Base-by-base conservation (phyloP, 2,329 filamentous ascomycete species). In the Trichoderma sp. region DNA sequence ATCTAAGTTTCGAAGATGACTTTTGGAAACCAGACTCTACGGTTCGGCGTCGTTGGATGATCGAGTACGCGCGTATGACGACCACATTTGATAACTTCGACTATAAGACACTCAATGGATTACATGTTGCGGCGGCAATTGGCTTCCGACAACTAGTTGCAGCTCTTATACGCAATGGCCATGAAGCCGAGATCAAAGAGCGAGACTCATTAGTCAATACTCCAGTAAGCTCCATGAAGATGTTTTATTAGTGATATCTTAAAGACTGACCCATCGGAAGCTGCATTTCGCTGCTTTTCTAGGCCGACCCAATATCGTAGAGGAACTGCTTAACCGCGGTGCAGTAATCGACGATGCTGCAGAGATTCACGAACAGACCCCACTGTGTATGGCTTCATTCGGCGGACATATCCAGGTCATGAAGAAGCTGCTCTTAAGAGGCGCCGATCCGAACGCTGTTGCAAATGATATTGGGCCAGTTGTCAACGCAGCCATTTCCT, bases 401-500 rank as follows among this genome's bases (percentile, higher is more conserved):
- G 77, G 78, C 4, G 82, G 82, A 9, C 77, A 82, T 28, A 79
- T 82, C 3, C 78, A 80, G 26, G 80, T 82, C 3, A 84, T 84
- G 82, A 77, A 76, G 17, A 82, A 81, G 64, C 75, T 84, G 3
- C 74, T 84, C 0, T 71, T 80, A 15, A 76, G 80, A 71, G 79
- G 79, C 6, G 82, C 82, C 3, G 76, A 83, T 36, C 76, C 80
- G 0, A 82, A 84, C 57, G 81, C 81, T 1, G 73, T 71, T 59
- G 75, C 74, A 7, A 64, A 72, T 1, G 75, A 75, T 26, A 76
- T 76, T 15, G 67, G 81, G 0, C 79, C 78, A 0, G 82, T 84
- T 0, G 78, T 84, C 17, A 83, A 82, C 50, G 79, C 81, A 0
- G 82, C 82, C 1, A 84, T 84, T 11, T 77, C 76, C 11, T 84